Evolutionary conservation across 495 filamentous ascomycete genomes (phyloP), one percentile per base, ranked within the genome.

Genomic region (Penicillium canariense): DNA sequence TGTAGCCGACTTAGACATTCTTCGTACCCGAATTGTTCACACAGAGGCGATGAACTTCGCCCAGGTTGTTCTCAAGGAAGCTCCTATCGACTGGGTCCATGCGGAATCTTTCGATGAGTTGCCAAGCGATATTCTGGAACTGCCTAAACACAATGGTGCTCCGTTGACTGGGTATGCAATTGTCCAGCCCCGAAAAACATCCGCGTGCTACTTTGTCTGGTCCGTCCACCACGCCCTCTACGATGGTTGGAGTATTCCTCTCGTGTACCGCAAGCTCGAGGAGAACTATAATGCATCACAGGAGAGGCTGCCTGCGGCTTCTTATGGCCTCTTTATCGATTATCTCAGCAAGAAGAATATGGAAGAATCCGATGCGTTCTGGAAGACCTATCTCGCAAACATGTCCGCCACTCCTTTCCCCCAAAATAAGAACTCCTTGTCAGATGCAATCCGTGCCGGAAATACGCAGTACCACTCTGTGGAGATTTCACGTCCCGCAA

Each of bases 151-250:
- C 18, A 78, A 84, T 28, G 84, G 85, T 25, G 79, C 62, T n/a
- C 59, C 73, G 2, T 58, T 89, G 14, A 79, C 79, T 5, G 70
- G 75, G n/a, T 86, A 82, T 52, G 77, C 74, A 0, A 69, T 87
- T 5, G 66, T 85, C 4, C 51, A 68, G 26, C 50, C 69, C 1
- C 54, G 38, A 23, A 43, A 42, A 6, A 66, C 61, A 5, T 58
- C 62, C n/a, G 30, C 54, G 27, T 56, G 56, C 1, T 71, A 81
- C 55, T 82, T 89, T 38, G 77, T 86, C 0, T 80, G 84, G 70
- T 83, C 81, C 2, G 77, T 85, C 36, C 86, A 90, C 48, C 87
- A 91, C 53, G 81, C 84, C 1, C 64, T 90, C 0, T 90, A 88
- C 48, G 87, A 90, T 63, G 87, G 85, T 8, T 87, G 85, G 82